These are phyloP conservation scores for Cytidiella melzeri DNA, from an alignment of 768 basidiomycete species.

Conservation along the genomic window DNA sequence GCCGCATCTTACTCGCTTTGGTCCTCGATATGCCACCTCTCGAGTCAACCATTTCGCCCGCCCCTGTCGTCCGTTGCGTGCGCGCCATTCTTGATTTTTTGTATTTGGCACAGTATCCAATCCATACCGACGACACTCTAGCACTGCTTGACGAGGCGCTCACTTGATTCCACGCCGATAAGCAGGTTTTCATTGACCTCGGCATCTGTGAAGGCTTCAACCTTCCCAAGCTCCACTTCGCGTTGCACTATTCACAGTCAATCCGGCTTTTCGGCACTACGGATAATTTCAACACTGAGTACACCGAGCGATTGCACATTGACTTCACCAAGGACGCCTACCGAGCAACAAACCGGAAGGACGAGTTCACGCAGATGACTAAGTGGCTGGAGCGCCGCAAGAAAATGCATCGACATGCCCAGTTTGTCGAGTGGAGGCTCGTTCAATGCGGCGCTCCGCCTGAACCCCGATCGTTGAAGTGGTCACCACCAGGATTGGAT, in stretches of 20 bases:
- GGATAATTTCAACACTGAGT: conserved; percentile 22
- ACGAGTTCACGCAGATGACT: no score
- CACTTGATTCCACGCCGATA: conserved; percentile 16
- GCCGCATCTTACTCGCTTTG: conserved; percentile 11
- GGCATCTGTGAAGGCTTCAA: conserved; percentile 16
- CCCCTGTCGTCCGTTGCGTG: conserved; percentile 10
- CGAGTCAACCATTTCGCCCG: conserved; percentile 4
- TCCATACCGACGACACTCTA: conserved; percentile 14
- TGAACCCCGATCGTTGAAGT: no score
- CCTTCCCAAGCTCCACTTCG: conserved; percentile 19
- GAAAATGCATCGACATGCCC: conserved; percentile 25
- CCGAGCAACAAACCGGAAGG: no score
- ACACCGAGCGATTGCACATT: no score
- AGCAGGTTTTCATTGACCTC: conserved; percentile 19
- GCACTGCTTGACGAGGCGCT: conserved; percentile 11
- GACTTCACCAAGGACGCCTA: no score
- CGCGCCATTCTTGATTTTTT: conserved; percentile 21
- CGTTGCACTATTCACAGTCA: conserved; percentile 16
- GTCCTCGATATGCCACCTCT: conserved; percentile 14
- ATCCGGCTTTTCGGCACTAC: conserved; percentile 10
- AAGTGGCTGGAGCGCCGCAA: conserved; percentile 31
- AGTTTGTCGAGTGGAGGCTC: no score
- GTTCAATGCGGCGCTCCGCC: no score
- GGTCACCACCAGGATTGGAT: no score
- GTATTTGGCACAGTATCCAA: conserved; percentile 19